Base-by-base conservation (phyloP, 768 basidiomycete genomes). In the Termitomyces eurrhizus region DNA sequence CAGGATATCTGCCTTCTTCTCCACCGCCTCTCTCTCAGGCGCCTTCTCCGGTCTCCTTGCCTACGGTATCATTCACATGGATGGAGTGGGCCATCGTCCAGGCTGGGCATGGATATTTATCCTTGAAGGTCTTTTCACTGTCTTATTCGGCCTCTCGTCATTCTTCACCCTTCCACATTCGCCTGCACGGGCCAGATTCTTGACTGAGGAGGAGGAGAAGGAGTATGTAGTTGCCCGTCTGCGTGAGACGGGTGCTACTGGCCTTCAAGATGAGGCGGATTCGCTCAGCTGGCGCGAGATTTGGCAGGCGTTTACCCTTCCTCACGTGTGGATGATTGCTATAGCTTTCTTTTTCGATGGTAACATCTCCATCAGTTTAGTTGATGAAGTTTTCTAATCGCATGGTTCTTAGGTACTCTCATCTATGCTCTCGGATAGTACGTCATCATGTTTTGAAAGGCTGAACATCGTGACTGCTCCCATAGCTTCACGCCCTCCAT, bases 71-170 rank as follows among this genome's bases (percentile, higher is more conserved):
- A 78, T 84, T 57, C 75, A 84, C 42, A 84, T 90, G 81, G 67
- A 88, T 52, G 85, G 86, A 12, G 70, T 81, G 11, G 77, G 79
- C 0, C 71, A 77, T 2, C 78, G 78, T 44, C 76, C 80, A 3
- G 87, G 86, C 3, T 90, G 88, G 88, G 76, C 81, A 16, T 90
- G 85, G 87, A 82, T 88, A 53, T 86, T 87, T 68, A 83, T 86
- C 56, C 72, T 87, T 36, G 83, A 90, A 70, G 89, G 89, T 1
- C 71, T 81, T 2, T 84, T 91, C 70, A 89, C 88, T 0, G 73
- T 83, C 58, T 51, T 81, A 2, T 83, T 87, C 61, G 90, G 88
- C 7, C 36, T 82, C 4, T 33, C 69, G 2, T 76, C 82, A 0
- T 87, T 78, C 74, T 74, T 78, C 64, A 58, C 87, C 44, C 73